Conservation (phyloP, 495 filamentous ascomycete species). For the Aspergillus sclerotioniger region DNA sequence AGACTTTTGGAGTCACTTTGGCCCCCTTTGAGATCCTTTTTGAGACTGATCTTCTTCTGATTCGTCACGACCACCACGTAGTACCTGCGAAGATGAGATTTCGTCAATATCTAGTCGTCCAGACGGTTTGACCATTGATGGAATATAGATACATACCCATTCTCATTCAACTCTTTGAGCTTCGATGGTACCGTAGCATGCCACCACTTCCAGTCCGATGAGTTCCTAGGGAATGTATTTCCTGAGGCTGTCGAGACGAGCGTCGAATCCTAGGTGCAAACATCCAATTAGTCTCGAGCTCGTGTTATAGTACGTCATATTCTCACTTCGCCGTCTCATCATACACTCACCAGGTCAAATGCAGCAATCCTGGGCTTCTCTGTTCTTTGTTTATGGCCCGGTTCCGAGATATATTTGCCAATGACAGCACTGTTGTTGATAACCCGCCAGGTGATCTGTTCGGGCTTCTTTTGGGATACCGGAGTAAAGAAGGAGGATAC, state of each 20-base stretch:
- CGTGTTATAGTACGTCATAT: neutral
- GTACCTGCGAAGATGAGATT: slow-evolving; percentile 51
- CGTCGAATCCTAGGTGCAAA: slow-evolving; percentile 69
- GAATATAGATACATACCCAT: slow-evolving; percentile 55
- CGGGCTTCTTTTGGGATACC: slow-evolving; percentile 77
- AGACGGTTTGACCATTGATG: neutral
- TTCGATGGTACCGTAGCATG: slow-evolving; percentile 63
- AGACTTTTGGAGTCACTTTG: slow-evolving; percentile 64
- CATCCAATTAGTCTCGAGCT: slow-evolving; percentile 1
- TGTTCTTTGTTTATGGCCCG: slow-evolving; percentile 15
- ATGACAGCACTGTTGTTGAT: slow-evolving; percentile 69
- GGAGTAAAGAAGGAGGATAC: slow-evolving; percentile 90
- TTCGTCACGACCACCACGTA: slow-evolving; percentile 80
- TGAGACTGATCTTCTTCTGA: slow-evolving; percentile 75
- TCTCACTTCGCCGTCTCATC: slow-evolving; percentile 3
- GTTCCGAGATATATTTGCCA: slow-evolving; percentile 61
- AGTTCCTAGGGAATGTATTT: slow-evolving; percentile 67
- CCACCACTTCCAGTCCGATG: slow-evolving; percentile 96
- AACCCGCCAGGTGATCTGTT: slow-evolving; percentile 70
- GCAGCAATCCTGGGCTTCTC: slow-evolving; percentile 68
- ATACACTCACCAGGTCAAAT: slow-evolving; percentile 76
- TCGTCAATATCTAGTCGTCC: neutral
- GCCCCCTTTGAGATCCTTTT: slow-evolving; percentile 66
- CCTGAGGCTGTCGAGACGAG: slow-evolving; percentile 78
- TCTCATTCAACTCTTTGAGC: slow-evolving; percentile 62